Evolutionary conservation across 441 rosid genomes (phyloP).

Genomic region (Francoa sonchifolia): DNA sequence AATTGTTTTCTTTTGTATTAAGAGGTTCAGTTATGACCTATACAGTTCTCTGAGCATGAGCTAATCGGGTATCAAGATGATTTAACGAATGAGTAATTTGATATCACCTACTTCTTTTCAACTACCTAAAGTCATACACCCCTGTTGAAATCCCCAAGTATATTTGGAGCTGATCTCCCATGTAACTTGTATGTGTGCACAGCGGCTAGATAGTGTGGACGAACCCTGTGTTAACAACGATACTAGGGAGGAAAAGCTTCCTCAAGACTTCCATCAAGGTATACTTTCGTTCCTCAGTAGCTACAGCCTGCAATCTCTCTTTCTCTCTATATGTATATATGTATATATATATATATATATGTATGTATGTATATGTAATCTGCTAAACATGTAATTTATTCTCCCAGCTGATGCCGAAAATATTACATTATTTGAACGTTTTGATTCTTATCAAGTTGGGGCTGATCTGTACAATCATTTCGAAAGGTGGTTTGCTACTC

Average conservation of each 20-base stretch:
- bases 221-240: slow-evolving; percentile 27
- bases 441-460: slow-evolving; percentile 41
- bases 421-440: slow-evolving; percentile 57
- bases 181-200: slow-evolving; percentile 17
- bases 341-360: no score
- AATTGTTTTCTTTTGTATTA: no score
- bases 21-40: no score
- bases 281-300: slow-evolving; percentile 5
- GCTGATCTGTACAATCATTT: slow-evolving; percentile 37
- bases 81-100: no score
- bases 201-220: slow-evolving; percentile 60
- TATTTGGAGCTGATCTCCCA: slow-evolving; percentile 10
- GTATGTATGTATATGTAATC: no score
- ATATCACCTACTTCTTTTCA: no score
- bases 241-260: slow-evolving; percentile 29
- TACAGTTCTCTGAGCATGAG: no score
- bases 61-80: no score
- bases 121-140: no score
- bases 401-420: slow-evolving; percentile 58
- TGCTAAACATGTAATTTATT: slow-evolving; percentile 1
- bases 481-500: slow-evolving; percentile 45
- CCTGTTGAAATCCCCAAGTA: no score
- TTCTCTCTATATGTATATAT: no score
- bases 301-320: no score
- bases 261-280: slow-evolving; percentile 70